A percentile compares a stretch with the other conserved stretches of the same genome.
These are phyloP conservation scores for Podila horticola DNA, from an alignment of 192 early-diverging fungal genomes.

Conservation along the genomic window DNA sequence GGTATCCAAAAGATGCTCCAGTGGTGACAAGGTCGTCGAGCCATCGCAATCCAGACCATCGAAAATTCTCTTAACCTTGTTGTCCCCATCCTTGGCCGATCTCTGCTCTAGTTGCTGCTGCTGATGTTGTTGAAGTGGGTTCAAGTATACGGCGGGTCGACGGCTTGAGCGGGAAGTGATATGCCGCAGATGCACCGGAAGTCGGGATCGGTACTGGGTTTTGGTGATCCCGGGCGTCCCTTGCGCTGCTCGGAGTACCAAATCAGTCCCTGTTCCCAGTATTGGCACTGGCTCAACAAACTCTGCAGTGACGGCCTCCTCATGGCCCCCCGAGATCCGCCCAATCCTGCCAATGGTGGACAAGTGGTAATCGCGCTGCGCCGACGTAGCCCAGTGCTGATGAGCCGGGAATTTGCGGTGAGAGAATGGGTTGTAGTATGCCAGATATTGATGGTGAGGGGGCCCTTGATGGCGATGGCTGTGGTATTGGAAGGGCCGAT, in stretches of 20 bases:
- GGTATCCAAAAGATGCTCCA: too few relatives aligned
- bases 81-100: too few relatives aligned
- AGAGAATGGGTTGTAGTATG: constrained; percentile 20
- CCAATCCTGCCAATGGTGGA: constrained; percentile 28
- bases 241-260: constrained; percentile 17
- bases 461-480: constrained; percentile 8
- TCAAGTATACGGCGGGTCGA: constrained; percentile 24
- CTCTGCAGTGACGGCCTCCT: not conserved
- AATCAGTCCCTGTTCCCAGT: constrained; percentile 11
- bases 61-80: too few relatives aligned
- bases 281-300: not conserved
- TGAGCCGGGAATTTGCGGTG: constrained; percentile 46
- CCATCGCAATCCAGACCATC: too few relatives aligned
- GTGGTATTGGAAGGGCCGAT: not conserved
- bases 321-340: not conserved
- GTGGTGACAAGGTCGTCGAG: too few relatives aligned
- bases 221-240: constrained; percentile 22
- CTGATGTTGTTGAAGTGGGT: constrained; percentile 9
- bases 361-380: constrained; percentile 40
- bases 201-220: constrained; percentile 12
- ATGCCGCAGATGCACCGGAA: constrained; percentile 44
- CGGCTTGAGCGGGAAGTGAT: constrained; percentile 38
- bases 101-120: not conserved
- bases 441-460: constrained; percentile 8
- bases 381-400: constrained; percentile 35